Evolutionary conservation across 1,284 basidiomycete genomes (phyloP).

Genomic region (Austroboletus novae-zelandiae): DNA sequence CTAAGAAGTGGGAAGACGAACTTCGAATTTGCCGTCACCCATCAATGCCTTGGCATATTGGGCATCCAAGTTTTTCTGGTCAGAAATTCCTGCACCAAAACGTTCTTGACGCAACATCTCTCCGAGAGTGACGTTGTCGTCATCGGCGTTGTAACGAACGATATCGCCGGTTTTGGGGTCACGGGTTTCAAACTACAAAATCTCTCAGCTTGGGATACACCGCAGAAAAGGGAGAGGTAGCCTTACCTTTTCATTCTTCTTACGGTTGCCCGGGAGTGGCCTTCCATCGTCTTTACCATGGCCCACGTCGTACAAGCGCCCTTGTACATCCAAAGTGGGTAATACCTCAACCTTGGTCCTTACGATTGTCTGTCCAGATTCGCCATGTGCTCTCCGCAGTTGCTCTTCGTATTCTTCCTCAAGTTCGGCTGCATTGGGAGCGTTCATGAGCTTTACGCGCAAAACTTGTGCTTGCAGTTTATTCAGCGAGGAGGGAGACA

Average conservation of each 20-base stretch:
- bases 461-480: conserved; percentile 91
- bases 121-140: conserved; percentile 81
- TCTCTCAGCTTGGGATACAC: neutral
- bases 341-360: conserved; percentile 75
- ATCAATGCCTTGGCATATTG: conserved; percentile 88
- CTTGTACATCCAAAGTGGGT: conserved; percentile 86
- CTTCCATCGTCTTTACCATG: conserved; percentile 54
- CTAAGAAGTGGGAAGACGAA: conserved; percentile 34
- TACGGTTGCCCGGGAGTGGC: conserved; percentile 63
- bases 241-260: conserved; percentile 72
- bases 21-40: conserved; percentile 84
- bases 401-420: conserved; percentile 83
- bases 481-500: conserved; percentile 83
- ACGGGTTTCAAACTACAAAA: conserved; percentile 76
- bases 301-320: conserved; percentile 90
- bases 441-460: conserved; percentile 82
- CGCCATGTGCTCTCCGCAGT: conserved; percentile 50
- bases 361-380: conserved; percentile 43
- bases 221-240: conserved; percentile 5
- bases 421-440: conserved; percentile 69
- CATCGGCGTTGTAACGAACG: conserved; percentile 84
- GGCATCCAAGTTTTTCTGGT: conserved; percentile 90
- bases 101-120: conserved; percentile 93
- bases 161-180: conserved; percentile 88
- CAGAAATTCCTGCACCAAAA: conserved; percentile 83